phyloP scores from a whole-genome alignment of 805 yeast species.

The Wickerhamomyces canadensis region DNA sequence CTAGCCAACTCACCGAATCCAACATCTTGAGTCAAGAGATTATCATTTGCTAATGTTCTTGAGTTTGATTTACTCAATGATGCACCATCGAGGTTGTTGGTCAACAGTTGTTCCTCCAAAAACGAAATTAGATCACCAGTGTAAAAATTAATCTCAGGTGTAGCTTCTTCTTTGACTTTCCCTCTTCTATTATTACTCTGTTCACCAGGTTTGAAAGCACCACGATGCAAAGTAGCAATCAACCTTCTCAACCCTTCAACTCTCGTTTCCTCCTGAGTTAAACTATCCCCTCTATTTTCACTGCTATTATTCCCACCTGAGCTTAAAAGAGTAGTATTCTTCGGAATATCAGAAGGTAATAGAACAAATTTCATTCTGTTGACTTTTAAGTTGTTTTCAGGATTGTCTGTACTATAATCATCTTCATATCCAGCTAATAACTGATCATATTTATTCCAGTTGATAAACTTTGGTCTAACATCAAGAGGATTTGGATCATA shows the following conservation, averaged over 20 bases:
- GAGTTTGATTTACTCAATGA: background rate
- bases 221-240: constrained; percentile 56
- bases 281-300: constrained; percentile 45
- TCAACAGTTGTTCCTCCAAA: constrained; percentile 39
- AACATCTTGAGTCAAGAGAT: constrained; percentile 42
- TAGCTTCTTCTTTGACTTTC: constrained; percentile 39
- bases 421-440: constrained; percentile 89
- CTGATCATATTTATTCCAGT: constrained; percentile 93
- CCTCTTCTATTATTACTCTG: constrained; percentile 20
- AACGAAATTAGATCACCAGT: constrained; percentile 78
- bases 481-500: constrained; percentile 53
- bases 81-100: constrained; percentile 22
- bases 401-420: constrained; percentile 55
- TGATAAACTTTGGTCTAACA: constrained; percentile 48
- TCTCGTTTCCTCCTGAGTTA: constrained; percentile 80
- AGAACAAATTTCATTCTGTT: constrained; percentile 80
- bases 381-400: constrained; percentile 36
- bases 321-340: constrained; percentile 34
- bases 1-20: constrained; percentile 49
- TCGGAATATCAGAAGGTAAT: constrained; percentile 70
- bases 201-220: constrained; percentile 43
- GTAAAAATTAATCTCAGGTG: constrained; percentile 78
- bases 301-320: constrained; percentile 25
- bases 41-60: constrained; percentile 18
- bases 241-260: constrained; percentile 82